A percentile compares a stretch with the other conserved stretches of the same genome.
Evolutionary conservation across 768 basidiomycete species (phyloP).

Genomic region (Sarcomyxa edulis): DNA sequence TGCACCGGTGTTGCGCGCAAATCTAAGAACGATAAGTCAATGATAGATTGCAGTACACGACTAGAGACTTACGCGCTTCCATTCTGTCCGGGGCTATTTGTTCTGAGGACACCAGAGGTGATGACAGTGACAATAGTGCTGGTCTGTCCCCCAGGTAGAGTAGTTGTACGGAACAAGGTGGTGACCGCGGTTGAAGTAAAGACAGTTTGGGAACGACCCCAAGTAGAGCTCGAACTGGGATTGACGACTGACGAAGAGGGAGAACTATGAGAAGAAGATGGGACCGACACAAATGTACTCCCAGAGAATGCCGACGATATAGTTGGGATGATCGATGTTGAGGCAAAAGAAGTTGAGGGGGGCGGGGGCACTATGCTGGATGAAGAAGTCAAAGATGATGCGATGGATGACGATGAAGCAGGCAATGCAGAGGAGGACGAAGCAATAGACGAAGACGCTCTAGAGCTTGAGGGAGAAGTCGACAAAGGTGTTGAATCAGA

Average conservation of each 20-base stretch:
- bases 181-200: no score
- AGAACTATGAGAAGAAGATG: no score
- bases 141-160: conserved; percentile 9
- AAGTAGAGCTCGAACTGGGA: no score
- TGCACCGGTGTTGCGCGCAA: conserved; percentile 30
- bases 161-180: no score
- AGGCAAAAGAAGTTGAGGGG: neutral
- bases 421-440: neutral
- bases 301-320: conserved; percentile 11
- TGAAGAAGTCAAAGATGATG: neutral
- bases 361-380: neutral
- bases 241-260: no score
- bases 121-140: conserved; percentile 16
- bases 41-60: neutral
- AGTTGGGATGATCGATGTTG: conserved; percentile 4
- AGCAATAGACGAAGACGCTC: no score
- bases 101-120: conserved; percentile 26
- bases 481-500: no score
- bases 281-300: conserved; percentile 14
- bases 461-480: no score
- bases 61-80: conserved; percentile 13
- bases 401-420: neutral
- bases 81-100: conserved; percentile 18
- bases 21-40: conserved; percentile 15
- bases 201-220: no score